A percentile compares a stretch with the other conserved stretches of the same genome.
phyloP scores from a whole-genome alignment of 805 yeast species.

The Wickerhamiella lipophila region DNA sequence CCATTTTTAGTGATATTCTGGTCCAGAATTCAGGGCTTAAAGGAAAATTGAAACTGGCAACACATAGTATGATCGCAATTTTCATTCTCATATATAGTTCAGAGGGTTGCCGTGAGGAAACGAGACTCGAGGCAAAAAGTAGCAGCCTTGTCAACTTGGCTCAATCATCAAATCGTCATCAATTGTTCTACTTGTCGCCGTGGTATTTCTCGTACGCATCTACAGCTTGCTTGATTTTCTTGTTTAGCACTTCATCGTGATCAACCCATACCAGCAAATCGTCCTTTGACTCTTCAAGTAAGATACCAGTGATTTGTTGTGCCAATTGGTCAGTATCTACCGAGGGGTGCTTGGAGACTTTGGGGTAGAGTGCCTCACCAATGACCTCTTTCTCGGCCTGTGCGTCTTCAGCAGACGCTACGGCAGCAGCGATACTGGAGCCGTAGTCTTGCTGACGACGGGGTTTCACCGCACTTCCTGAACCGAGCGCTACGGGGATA shows the following conservation, averaged over 20 bases:
- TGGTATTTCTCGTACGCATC: conserved; percentile 50
- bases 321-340: conserved; percentile 75
- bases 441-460: conserved; percentile 18
- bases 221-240: conserved; percentile 79
- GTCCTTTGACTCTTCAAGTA: conserved; percentile 76
- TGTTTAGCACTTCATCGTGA: conserved; percentile 69
- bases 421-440: conserved; percentile 41
- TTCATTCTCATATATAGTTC: too few relatives aligned
- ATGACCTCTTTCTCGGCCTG: conserved; percentile 30
- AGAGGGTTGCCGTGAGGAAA: too few relatives aligned
- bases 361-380: conserved; percentile 88
- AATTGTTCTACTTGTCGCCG: not conserved
- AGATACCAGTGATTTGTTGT: conserved; percentile 91
- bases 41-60: too few relatives aligned
- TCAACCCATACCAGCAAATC: conserved; percentile 76
- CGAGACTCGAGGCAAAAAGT: too few relatives aligned
- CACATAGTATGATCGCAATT: too few relatives aligned
- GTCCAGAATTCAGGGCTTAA: too few relatives aligned
- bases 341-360: conserved; percentile 64
- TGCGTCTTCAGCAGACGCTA: conserved; percentile 34
- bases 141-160: too few relatives aligned
- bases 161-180: not conserved
- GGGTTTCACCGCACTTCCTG: not conserved
- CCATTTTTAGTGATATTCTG: too few relatives aligned
- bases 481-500: not conserved